These are phyloP conservation scores for Lecanicillium sp. DNA, from an alignment of 2,329 filamentous ascomycete genomes.

Conservation along the genomic window DNA sequence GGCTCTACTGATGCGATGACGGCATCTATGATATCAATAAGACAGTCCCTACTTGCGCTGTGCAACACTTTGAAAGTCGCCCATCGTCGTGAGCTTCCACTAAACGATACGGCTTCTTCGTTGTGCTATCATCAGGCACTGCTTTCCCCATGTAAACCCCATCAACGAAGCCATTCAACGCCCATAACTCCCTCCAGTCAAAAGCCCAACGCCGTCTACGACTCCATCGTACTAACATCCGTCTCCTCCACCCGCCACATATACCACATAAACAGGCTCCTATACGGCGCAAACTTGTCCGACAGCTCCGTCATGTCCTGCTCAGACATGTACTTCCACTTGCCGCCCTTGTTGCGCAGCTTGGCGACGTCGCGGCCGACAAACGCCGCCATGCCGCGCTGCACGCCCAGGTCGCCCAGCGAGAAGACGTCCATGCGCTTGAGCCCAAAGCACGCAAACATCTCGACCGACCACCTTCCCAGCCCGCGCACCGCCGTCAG, in stretches of 20 bases:
- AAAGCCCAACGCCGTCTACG: conserved; percentile 12
- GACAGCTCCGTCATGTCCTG: conserved; percentile 82
- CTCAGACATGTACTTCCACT: conserved; percentile 98
- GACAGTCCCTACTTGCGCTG: too few species aligned
- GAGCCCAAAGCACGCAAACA: conserved; percentile 95
- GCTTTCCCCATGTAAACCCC: too few species aligned
- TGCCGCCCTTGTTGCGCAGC: conserved; percentile 71
- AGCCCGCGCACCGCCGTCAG: conserved; percentile 81
- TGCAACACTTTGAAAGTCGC: too few species aligned
- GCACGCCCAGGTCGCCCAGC: conserved; percentile 85
- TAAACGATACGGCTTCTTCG: too few species aligned
- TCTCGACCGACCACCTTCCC: conserved; percentile 88
- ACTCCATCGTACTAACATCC: conserved; percentile 57
- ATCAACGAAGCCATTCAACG: not conserved
- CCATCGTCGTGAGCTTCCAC: too few species aligned
- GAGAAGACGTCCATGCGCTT: conserved; percentile 94
- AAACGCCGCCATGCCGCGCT: conserved; percentile 88
- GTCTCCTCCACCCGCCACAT: conserved; percentile 88
- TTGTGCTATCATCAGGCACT: too few species aligned
- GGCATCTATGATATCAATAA: too few species aligned
- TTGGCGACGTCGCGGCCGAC: conserved; percentile 76
- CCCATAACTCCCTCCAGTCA: conserved; percentile 10
- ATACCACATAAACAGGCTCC: conserved; percentile 96
- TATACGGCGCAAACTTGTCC: conserved; percentile 76
- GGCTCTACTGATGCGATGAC: too few species aligned